Evolutionary conservation across 148 eudicot genomes (phyloP), one percentile per base, ranked within the genome.

Genomic region (Chenopodium formosanum): DNA sequence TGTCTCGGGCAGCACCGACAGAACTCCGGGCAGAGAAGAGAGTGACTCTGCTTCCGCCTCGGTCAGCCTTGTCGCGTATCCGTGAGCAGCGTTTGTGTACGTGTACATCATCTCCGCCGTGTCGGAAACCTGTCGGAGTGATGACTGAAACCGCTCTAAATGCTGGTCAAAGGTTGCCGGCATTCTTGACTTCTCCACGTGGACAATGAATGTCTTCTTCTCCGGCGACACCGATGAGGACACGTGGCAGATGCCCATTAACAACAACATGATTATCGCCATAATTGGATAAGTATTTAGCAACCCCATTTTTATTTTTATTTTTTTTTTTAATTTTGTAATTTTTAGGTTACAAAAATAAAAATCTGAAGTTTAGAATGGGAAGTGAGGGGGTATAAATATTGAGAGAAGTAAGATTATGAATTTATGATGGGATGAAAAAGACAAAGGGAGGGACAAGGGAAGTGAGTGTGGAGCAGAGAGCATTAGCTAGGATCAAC

Each of bases 71-170:
- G 93, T 82, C 1, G 93, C 84, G 80, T 86, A 91, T 8, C 93
- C 93, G 68, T 91, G 90, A 2, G 80, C 82, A 3, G 87, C 90
- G 85, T 48, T 83, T 46, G 68, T 75, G 87, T 91, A 91, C 12
- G 90, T 85, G 79, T 91, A 91, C 17, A 91, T 77, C 86, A 91
- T 81, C 82, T 89, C 85, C 8, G 93, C 91, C n/a, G 90, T 70
- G 73, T 83, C 86, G 19, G 93, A 88, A 17, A 86, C 91, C 37
- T 91, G 82, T 44, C 77, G 81, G 68, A 91, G 88, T 0, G 91
- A 91, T 2, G 91, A 82, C 76, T 88, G 83, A 81, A 84, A 91
- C 91, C 90, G 88, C 76, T 83, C 83, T 2, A 77, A 11, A 71
- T 85, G 93, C 80, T 86, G 83, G 40, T 82, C 87, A 66, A 75